Evolutionary conservation across 768 basidiomycete species (phyloP), one percentile per base, ranked within the genome.

Genomic region (Leucocoprinus sp.): DNA sequence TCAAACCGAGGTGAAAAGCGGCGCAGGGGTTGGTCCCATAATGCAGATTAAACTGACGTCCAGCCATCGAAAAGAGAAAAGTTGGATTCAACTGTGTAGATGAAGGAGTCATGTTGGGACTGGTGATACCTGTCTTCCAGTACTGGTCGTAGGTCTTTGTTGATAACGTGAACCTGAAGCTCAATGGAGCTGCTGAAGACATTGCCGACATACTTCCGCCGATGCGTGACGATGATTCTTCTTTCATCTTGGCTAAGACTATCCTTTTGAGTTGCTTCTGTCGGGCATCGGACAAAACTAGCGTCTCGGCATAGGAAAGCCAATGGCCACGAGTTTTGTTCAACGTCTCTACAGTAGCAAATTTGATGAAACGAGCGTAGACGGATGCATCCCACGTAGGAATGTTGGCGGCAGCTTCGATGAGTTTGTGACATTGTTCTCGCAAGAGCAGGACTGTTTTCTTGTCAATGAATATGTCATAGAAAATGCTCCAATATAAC

Each of bases 401-500:
- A 15, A 71, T 44, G 42, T 57, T 53, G 3, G 50, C 38, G 0
- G 71, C 65, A 3, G 62, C 43, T 2, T 57, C 52, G 9, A 66
- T 37, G 14, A 76, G 65, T 41, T 61, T 65, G 8, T 50, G 48
- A 48, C 68, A 72, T 24, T 76, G 75, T 0, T 50, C 37, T 2
- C 61, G 39, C 15, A 78, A 42, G 14, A 61, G 41, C 1, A 54
- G 33, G 12, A 64, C 53, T 0, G 68, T 57, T 4, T 21, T 19
- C 19, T 68, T 49, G 56, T 75, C 67, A 11, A 77, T 48, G 45
- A 63, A 70, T 29, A 75, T 56, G 50, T 77, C 70, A 49, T 66
- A 75, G 57, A 72, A 76, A 2, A 72, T 64, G 41, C 69, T 64
- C 71, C 71, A 78, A 6, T 66, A 51, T 6, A 15, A 46, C 1